Conservation (phyloP, 352 stramenopile genomes). For the Hyaloperonospora brassicae region DNA sequence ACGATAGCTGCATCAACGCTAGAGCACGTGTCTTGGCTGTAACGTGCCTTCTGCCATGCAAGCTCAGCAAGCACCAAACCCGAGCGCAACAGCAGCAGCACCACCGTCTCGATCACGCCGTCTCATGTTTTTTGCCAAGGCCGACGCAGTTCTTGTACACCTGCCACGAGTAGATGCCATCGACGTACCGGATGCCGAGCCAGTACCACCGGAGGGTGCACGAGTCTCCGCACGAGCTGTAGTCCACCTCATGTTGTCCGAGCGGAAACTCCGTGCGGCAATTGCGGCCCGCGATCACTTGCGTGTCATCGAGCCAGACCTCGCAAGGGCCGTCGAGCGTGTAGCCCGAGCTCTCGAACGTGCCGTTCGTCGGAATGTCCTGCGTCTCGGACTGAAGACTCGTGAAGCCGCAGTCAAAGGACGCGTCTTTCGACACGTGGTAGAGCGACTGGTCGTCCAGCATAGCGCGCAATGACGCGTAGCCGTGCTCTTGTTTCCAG, state of each 20-base stretch:
- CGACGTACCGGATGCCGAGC: constrained; percentile 44
- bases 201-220: constrained; percentile 51
- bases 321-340: constrained; percentile 53
- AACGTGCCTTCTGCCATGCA: too few relatives aligned
- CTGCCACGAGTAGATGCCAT: constrained; percentile 50
- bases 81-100: too few relatives aligned
- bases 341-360: constrained; percentile 42
- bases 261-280: constrained; percentile 35
- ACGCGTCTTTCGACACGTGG: constrained; percentile 36
- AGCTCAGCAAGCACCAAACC: too few relatives aligned
- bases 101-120: constrained; percentile 7
- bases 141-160: constrained; percentile 57
- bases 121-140: constrained; percentile 10
- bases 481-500: constrained; percentile 34
- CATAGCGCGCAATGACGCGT: constrained; percentile 38
- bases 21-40: too few relatives aligned
- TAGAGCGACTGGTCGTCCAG: constrained; percentile 51
- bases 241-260: constrained; percentile 38
- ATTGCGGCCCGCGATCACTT: constrained; percentile 32
- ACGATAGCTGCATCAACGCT: too few relatives aligned
- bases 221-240: constrained; percentile 33
- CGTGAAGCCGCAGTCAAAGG: constrained; percentile 51
- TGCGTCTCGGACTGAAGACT: constrained; percentile 34
- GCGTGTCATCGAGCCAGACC: constrained; percentile 47
- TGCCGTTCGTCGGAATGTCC: constrained; percentile 36